Base-by-base conservation (phyloP, 148 eudicot species). In the Simmondsia chinensis region DNA sequence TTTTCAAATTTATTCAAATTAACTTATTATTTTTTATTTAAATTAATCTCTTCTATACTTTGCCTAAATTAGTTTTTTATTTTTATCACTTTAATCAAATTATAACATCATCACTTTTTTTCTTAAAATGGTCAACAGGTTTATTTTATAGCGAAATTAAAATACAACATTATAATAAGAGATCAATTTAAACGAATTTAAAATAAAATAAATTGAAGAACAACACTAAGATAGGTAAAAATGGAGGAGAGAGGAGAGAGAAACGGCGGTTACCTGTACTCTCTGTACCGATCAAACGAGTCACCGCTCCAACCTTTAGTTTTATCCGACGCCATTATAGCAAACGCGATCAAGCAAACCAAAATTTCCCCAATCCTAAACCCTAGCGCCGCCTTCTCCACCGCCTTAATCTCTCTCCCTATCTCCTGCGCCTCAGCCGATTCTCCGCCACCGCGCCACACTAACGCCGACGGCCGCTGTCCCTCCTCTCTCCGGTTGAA, bases 281-380 rank as follows among this genome's bases (percentile, higher is more conserved):
- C 97, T 59, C 53, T 76, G 25, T 89, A 82, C 4, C 95, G 95
- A 66, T 82, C 83, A 50, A 78, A 89, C 4, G 97, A 89, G 53
- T 89, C 97, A 10, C 95, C 95, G 47, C 72, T 76, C 97, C 97
- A 89, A 3, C 97, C 97, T 57, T 73, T 70, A 46, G 95, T 85
- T 34, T 58, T 69, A 62, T 85, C 75, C n/a, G 88, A 52, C 2
- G 88, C 94, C 97, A 89, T 84, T 35, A 89, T 77, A 2, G 94
- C 67, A 18, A 89, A 82, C 1, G 88, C 71, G 27, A 89, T 46
- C 64, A 89, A 60, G n/a, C 93, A 78, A 24, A 74, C 32, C 13
- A 74, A 61, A 43, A 79, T 47, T 43, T 76, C 88, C 33, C 55
- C 71, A 54, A 79, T 74, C 69, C 97, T 76, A 52, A 85, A 26